Percentiles rank a stretch among this genome's conserved stretches.
phyloP scores from a whole-genome alignment of 169 alveolate species.

The Cryptosporidium baileyi region DNA sequence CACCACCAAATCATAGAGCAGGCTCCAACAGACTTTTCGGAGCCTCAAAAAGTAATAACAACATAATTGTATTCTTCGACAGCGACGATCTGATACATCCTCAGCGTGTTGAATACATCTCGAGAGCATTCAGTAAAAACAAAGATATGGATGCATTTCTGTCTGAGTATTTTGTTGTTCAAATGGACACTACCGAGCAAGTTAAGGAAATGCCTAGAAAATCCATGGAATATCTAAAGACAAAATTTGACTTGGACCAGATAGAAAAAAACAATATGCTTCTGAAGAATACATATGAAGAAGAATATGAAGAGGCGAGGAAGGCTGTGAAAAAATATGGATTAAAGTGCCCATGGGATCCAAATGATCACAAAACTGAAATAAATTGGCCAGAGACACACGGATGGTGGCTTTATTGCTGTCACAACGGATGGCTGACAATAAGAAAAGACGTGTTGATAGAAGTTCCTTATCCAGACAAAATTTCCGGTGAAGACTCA shows the following conservation, averaged over 20 bases:
- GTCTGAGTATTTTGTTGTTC: conserved; percentile 40
- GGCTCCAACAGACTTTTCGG: conserved; percentile 60
- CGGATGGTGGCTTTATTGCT: conserved; percentile 69
- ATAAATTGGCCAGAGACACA: conserved; percentile 65
- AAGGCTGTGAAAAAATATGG: conserved; percentile 37
- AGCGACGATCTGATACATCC: conserved; percentile 68
- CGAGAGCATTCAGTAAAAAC: conserved; percentile 46
- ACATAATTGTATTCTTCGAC: conserved; percentile 44
- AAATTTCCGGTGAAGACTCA: conserved; percentile 37
- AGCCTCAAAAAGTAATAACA: conserved; percentile 49
- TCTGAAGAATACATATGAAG: conserved; percentile 10
- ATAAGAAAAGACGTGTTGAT: conserved; percentile 9
- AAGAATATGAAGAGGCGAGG: conserved; percentile 27
- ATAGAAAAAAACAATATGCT: conserved; percentile 7
- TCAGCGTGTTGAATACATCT: conserved; percentile 48
- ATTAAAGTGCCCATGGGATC: conserved; percentile 56
- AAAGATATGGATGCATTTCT: conserved; percentile 52
- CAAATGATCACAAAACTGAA: conserved; percentile 20
- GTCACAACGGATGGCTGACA: conserved; percentile 65
- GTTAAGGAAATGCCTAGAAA: conserved; percentile 46
- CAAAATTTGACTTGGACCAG: conserved; percentile 12
- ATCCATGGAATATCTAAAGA: conserved; percentile 1
- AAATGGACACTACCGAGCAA: conserved; percentile 40
- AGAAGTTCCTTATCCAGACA: conserved; percentile 60
- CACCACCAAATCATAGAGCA: conserved; percentile 60